Evolutionary conservation across 441 rosid genomes (phyloP).

Genomic region (Omphalea diandra): DNA sequence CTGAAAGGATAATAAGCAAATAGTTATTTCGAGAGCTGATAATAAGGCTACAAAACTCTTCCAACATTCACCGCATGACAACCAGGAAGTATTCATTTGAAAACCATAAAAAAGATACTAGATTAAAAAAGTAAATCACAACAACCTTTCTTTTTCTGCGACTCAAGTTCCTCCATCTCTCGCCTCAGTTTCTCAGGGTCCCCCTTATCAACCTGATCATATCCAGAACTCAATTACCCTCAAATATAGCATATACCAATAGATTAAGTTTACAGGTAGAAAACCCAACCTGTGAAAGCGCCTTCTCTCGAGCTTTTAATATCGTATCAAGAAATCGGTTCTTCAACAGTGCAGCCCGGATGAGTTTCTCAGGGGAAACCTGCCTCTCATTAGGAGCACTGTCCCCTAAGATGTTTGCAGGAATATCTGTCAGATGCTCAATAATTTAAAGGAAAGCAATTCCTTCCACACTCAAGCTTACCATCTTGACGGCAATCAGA

Average conservation of each 20-base stretch:
- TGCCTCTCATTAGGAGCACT: conserved; percentile 64
- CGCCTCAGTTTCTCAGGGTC: conserved; percentile 69
- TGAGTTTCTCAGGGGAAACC: conserved; percentile 72
- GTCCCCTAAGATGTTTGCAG: conserved; percentile 62
- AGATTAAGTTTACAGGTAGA: background rate
- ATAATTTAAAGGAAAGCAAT: conserved; percentile 33
- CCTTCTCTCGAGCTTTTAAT: conserved; percentile 81
- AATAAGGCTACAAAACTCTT: too few relatives aligned
- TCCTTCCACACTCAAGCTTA: conserved; percentile 54
- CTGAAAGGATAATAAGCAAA: conserved; percentile 34
- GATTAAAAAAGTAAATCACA: conserved; percentile 1
- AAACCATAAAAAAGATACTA: background rate
- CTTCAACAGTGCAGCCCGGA: conserved; percentile 74
- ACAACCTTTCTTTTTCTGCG: conserved; percentile 68
- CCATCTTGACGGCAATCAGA: conserved; percentile 58
- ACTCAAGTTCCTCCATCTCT: conserved; percentile 76
- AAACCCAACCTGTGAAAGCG: conserved; percentile 61
- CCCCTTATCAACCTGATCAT: conserved; percentile 54
- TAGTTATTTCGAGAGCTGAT: background rate
- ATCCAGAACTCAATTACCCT: background rate
- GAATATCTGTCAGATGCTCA: conserved; percentile 35
- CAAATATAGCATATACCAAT: background rate
- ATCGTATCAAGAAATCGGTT: conserved; percentile 84
- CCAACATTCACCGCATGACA: background rate
- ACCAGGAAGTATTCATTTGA: background rate